Evolutionary conservation across 768 basidiomycete species (phyloP).

Genomic region (Kwoniella europaea): DNA sequence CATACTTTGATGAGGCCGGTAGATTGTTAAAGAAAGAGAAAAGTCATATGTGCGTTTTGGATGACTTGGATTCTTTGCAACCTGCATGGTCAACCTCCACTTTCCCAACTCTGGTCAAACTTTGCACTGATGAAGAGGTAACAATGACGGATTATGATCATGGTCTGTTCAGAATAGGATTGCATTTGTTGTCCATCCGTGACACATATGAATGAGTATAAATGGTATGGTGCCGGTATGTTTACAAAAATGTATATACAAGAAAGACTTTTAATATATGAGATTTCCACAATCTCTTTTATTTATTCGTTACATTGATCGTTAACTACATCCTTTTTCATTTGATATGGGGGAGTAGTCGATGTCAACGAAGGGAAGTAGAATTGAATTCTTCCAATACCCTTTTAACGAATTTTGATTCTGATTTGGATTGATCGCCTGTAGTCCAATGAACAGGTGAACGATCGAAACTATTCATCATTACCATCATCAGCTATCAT

Average conservation of each 20-base stretch:
- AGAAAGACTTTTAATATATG: neutral
- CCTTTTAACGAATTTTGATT: slow-evolving; percentile 47
- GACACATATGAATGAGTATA: neutral
- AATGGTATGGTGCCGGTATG: neutral
- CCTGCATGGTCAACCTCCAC: slow-evolving; percentile 9
- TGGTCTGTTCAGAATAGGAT: neutral
- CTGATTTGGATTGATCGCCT: slow-evolving; percentile 35
- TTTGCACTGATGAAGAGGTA: neutral
- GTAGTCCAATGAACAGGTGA: slow-evolving; percentile 55
- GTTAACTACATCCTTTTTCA: slow-evolving; percentile 1
- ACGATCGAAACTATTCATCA: slow-evolving; percentile 32
- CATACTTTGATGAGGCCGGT: neutral
- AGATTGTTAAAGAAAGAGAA: neutral
- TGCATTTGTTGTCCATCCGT: neutral
- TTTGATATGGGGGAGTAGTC: slow-evolving; percentile 43
- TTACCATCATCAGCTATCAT: neutral
- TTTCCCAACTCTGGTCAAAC: neutral
- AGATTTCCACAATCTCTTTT: slow-evolving; percentile 3
- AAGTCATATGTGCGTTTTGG: neutral
- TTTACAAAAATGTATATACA: slow-evolving; percentile 4
- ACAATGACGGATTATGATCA: no score
- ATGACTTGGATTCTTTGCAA: neutral
- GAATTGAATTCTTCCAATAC: slow-evolving; percentile 50
- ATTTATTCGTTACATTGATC: slow-evolving; percentile 3
- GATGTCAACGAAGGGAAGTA: slow-evolving; percentile 49